Evolutionary conservation across 2,329 filamentous ascomycete genomes (phyloP).

Genomic region (Immersiporthe knoxdaviesiana): DNA sequence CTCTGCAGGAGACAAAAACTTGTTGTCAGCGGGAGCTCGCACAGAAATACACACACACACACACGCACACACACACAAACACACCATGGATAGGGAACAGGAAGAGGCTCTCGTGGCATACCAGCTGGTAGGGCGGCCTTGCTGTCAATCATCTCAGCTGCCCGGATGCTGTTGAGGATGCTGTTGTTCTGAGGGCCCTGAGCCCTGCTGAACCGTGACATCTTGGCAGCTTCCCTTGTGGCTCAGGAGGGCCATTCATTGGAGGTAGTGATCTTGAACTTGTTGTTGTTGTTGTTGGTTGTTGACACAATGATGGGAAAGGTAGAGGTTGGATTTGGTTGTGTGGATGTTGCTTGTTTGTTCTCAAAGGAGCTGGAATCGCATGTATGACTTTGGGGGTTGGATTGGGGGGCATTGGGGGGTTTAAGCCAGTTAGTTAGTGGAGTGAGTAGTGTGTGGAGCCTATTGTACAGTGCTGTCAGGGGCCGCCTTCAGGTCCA

Average conservation of each 20-base stretch:
- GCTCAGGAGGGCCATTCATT: neutral
- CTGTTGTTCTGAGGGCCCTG: conserved; percentile 45
- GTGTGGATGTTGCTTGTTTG: neutral
- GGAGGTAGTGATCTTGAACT: too few relatives aligned
- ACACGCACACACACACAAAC: too few relatives aligned
- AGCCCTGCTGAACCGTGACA: conserved; percentile 50
- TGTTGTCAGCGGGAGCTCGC: neutral
- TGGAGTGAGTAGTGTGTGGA: neutral
- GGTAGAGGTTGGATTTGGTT: neutral
- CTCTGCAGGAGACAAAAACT: conserved; percentile 57
- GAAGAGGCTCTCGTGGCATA: conserved; percentile 44
- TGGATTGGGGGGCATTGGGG: neutral
- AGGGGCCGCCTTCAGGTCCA: conserved; percentile 11
- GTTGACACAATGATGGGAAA: neutral
- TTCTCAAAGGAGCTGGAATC: neutral
- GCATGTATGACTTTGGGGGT: neutral
- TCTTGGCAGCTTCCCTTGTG: conserved; percentile 33
- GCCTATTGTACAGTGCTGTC: neutral
- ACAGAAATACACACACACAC: too few relatives aligned
- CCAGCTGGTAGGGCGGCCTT: conserved; percentile 83
- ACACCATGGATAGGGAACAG: neutral
- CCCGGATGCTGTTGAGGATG: conserved; percentile 77
- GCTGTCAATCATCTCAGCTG: conserved; percentile 77
- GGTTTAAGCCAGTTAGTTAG: neutral
- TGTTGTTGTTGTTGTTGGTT: neutral